Percentiles rank a stretch among this genome's conserved stretches.
These are phyloP conservation scores for Chlamydomonas incerta DNA, from an alignment of 139 green algal genomes.

Conservation along the genomic window DNA sequence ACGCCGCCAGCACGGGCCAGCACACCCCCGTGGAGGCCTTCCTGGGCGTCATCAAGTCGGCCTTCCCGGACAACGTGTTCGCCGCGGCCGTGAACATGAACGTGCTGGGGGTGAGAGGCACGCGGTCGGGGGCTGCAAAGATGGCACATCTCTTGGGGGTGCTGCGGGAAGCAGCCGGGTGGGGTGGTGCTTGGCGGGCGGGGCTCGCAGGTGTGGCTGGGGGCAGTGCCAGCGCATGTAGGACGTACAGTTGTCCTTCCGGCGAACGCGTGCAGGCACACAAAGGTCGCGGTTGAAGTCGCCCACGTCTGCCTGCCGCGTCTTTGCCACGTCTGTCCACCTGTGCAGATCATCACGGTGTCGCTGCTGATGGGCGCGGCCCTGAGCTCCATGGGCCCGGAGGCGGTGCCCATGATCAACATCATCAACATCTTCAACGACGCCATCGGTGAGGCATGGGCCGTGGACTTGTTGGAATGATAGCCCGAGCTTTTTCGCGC, in stretches of 20 bases:
- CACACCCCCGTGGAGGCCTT: slow-evolving; percentile 31
- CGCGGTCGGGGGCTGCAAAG: neutral
- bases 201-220: no score
- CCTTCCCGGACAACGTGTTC: slow-evolving; percentile 39
- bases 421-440: slow-evolving; percentile 40
- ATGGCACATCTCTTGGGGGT: no score
- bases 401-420: slow-evolving; percentile 6
- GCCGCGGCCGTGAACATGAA: slow-evolving; percentile 26
- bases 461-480: no score
- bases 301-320: no score
- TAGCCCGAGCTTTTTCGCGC: no score
- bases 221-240: no score
- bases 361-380: slow-evolving; percentile 32
- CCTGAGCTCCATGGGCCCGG: slow-evolving; percentile 6
- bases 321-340: no score
- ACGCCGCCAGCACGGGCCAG: neutral
- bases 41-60: slow-evolving; percentile 9
- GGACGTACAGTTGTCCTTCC: no score
- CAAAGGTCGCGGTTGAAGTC: no score
- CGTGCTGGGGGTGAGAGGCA: slow-evolving; percentile 18
- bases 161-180: no score
- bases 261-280: no score
- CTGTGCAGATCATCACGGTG: slow-evolving; percentile 27
- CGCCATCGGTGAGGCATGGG: neutral
- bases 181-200: no score